phyloP scores from a whole-genome alignment of 2,329 filamentous ascomycete genomes.

The Xylariaceae sp. region DNA sequence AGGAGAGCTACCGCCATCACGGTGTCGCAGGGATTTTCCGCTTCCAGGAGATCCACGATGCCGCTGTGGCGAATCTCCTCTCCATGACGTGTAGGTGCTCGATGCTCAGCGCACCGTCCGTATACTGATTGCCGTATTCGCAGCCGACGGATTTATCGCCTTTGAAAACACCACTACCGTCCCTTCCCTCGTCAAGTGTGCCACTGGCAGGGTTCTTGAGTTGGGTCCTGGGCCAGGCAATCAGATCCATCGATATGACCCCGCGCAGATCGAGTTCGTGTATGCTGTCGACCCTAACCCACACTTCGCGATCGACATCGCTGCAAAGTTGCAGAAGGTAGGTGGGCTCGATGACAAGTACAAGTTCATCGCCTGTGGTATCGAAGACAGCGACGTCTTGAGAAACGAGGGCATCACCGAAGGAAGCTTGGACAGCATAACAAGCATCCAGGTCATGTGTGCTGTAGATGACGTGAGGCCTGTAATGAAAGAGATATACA shows the following conservation, averaged over 20 bases:
- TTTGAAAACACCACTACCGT: constrained; percentile 32
- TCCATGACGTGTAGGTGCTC: constrained; percentile 2
- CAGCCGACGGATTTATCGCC: constrained; percentile 6
- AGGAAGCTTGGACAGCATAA: constrained; percentile 36
- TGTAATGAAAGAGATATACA: constrained; percentile 33
- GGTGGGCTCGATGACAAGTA: constrained; percentile 33
- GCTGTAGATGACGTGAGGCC: constrained; percentile 30
- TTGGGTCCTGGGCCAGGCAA: constrained; percentile 42
- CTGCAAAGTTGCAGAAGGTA: constrained; percentile 27
- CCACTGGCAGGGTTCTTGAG: constrained; percentile 37
- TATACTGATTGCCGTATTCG: neutral
- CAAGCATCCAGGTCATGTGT: constrained; percentile 43
- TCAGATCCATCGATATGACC: constrained; percentile 37
- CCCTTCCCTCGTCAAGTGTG: constrained; percentile 26
- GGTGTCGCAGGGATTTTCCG: constrained; percentile 2
- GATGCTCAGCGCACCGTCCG: no score
- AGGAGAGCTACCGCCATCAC: neutral
- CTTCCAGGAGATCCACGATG: constrained; percentile 4
- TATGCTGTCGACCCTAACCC: constrained; percentile 41
- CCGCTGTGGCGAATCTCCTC: constrained; percentile 3
- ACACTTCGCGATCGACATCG: constrained; percentile 29
- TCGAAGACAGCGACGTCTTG: constrained; percentile 38
- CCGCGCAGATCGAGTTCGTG: constrained; percentile 28
- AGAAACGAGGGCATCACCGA: constrained; percentile 33
- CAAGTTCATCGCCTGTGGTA: constrained; percentile 33